Conservation (phyloP, 1,284 basidiomycete genomes). For the Rhodofomes roseus region DNA sequence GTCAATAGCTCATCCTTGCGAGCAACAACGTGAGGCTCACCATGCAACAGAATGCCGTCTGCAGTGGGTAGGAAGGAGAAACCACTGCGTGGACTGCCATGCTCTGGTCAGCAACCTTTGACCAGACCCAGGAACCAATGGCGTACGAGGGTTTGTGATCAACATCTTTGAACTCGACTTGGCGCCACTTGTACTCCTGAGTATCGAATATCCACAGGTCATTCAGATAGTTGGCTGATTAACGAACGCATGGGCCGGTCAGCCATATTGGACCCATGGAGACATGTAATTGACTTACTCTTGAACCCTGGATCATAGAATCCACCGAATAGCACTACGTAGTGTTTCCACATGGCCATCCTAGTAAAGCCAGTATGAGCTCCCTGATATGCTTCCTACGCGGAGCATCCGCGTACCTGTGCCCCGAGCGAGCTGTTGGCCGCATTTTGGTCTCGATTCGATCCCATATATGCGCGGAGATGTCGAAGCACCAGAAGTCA, state of each 20-base stretch:
- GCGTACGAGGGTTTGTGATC: slow-evolving; percentile 70
- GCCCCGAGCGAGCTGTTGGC: slow-evolving; percentile 83
- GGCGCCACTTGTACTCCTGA: slow-evolving; percentile 85
- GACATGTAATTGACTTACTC: neutral
- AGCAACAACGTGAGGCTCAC: slow-evolving; percentile 32
- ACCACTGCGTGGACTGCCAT: slow-evolving; percentile 69
- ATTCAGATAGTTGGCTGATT: slow-evolving; percentile 74
- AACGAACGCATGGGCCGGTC: neutral
- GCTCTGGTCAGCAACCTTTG: neutral
- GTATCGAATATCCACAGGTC: slow-evolving; percentile 90
- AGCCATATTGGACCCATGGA: neutral
- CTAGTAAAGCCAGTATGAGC: slow-evolving; percentile 31
- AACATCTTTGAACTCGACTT: slow-evolving; percentile 70
- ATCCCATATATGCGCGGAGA: slow-evolving; percentile 79
- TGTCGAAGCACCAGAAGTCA: slow-evolving; percentile 47
- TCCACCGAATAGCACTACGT: slow-evolving; percentile 11
- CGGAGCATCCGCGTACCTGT: slow-evolving; percentile 49
- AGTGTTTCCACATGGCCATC: slow-evolving; percentile 75
- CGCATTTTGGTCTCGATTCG: slow-evolving; percentile 82
- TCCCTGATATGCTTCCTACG: neutral
- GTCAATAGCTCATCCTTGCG: neutral
- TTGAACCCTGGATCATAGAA: slow-evolving; percentile 12
- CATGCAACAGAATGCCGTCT: slow-evolving; percentile 84
- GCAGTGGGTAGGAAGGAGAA: slow-evolving; percentile 83
- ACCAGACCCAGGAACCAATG: neutral